phyloP scores from a whole-genome alignment of 768 basidiomycete genomes.

The Termitomyces sp. region DNA sequence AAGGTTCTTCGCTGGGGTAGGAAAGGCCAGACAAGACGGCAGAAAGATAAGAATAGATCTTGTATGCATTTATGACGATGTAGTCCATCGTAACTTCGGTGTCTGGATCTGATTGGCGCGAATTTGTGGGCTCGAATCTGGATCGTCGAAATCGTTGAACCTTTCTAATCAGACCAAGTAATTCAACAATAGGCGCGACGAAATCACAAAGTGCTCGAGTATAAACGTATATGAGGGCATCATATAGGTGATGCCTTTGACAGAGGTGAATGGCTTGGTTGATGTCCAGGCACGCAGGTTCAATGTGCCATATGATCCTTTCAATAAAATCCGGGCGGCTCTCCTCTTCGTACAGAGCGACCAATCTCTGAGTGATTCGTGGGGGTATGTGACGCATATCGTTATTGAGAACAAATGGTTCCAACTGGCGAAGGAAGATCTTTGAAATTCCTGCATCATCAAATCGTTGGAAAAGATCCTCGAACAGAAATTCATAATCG shows the following conservation, averaged over 20 bases:
- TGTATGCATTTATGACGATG: constrained; percentile 76
- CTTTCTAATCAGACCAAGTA: constrained; percentile 72
- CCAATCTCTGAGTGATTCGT: constrained; percentile 80
- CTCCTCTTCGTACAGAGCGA: constrained; percentile 73
- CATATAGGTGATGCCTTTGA: constrained; percentile 79
- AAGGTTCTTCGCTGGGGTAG: constrained; percentile 80
- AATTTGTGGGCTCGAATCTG: constrained; percentile 29
- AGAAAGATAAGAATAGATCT: constrained; percentile 87
- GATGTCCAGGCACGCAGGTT: constrained; percentile 87
- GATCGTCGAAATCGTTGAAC: constrained; percentile 56
- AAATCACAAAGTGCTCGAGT: constrained; percentile 87
- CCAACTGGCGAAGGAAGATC: constrained; percentile 82
- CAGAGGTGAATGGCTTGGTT: constrained; percentile 90
- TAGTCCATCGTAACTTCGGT: constrained; percentile 47
- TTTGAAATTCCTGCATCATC: constrained; percentile 78
- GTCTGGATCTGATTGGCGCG: constrained; percentile 25
- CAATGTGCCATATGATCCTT: constrained; percentile 93
- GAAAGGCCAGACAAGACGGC: constrained; percentile 77
- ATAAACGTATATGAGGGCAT: constrained; percentile 93
- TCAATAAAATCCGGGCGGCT: constrained; percentile 76
- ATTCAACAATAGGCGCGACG: constrained; percentile 83
- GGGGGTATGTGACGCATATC: constrained; percentile 79
- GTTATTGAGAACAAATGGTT: constrained; percentile 77
- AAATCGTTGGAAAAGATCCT: constrained; percentile 91
- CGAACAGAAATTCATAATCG: constrained; percentile 86